Conservation (phyloP, 169 alveolate genomes). For the Babesia microti region DNA sequence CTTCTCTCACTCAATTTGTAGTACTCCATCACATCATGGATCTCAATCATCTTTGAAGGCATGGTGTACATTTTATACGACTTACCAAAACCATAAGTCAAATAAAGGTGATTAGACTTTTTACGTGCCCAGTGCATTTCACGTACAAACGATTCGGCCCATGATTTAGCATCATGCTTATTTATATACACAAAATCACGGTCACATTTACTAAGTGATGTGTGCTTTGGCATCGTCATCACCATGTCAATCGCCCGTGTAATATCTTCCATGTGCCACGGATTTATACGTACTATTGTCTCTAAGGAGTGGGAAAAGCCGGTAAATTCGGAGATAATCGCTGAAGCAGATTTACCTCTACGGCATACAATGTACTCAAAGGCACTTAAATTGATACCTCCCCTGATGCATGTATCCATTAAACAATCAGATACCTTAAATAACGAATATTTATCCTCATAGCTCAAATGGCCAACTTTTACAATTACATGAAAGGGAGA, state of each 20-base stretch:
- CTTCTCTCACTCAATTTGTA: constrained; percentile 15
- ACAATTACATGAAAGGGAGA: background rate
- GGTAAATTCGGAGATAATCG: constrained; percentile 62
- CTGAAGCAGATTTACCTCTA: constrained; percentile 26
- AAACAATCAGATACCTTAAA: constrained; percentile 63
- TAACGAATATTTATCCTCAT: constrained; percentile 47
- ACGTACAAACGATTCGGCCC: constrained; percentile 52
- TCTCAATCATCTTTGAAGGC: constrained; percentile 20
- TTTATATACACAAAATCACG: constrained; percentile 37
- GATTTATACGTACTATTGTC: constrained; percentile 59
- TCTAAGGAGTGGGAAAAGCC: constrained; percentile 62
- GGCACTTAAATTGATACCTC: constrained; percentile 66
- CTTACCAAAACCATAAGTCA: constrained; percentile 51
- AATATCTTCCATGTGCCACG: constrained; percentile 63
- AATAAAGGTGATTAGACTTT: constrained; percentile 49
- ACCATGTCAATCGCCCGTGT: constrained; percentile 57
- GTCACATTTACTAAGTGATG: constrained; percentile 10
- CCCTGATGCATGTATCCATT: constrained; percentile 64
- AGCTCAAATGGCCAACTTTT: constrained; percentile 15
- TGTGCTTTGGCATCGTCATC: constrained; percentile 16
- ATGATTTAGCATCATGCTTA: constrained; percentile 18
- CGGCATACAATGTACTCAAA: constrained; percentile 54
- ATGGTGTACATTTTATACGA: constrained; percentile 29
- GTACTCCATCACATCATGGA: constrained; percentile 8
- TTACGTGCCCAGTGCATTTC: constrained; percentile 60